Percentiles rank a stretch among this genome's conserved stretches.
Evolutionary conservation across 768 basidiomycete genomes (phyloP).

Genomic region (Boletus subcaerulescens): DNA sequence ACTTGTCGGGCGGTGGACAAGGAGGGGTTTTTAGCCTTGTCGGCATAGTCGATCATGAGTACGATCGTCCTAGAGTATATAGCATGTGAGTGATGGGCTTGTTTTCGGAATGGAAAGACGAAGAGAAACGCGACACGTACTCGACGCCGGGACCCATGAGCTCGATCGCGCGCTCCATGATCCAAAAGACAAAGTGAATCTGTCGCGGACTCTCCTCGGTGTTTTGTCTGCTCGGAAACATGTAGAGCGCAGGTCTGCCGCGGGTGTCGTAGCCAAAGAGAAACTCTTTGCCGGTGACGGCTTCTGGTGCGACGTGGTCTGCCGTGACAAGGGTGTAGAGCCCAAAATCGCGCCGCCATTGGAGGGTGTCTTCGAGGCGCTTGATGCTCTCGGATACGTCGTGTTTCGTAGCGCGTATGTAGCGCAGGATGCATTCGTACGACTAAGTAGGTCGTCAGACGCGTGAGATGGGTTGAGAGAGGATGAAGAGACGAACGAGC

Average conservation of each 20-base stretch:
- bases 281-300: slow-evolving; percentile 79
- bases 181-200: slow-evolving; percentile 72
- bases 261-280: slow-evolving; percentile 70
- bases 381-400: slow-evolving; percentile 53
- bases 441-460: slow-evolving; percentile 31
- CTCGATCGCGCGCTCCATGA: slow-evolving; percentile 73
- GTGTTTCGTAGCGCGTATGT: slow-evolving; percentile 79
- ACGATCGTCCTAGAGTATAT: slow-evolving; percentile 51
- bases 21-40: slow-evolving; percentile 59
- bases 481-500: slow-evolving; percentile 45
- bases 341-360: slow-evolving; percentile 80
- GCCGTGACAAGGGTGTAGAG: slow-evolving; percentile 61
- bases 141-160: slow-evolving; percentile 82
- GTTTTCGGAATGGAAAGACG: too few species aligned
- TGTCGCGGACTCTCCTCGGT: slow-evolving; percentile 67
- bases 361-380: slow-evolving; percentile 67
- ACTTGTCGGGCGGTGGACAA: slow-evolving; percentile 38
- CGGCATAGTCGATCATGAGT: slow-evolving; percentile 76
- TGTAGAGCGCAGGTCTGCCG: slow-evolving; percentile 67
- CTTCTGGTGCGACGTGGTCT: slow-evolving; percentile 70
- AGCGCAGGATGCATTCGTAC: slow-evolving; percentile 73
- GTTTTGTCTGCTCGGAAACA: slow-evolving; percentile 72
- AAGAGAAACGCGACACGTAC: slow-evolving; percentile 38
- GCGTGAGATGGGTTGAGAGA: background rate
- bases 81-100: too few species aligned